Percentiles rank a stretch among this genome's conserved stretches.
phyloP scores from a whole-genome alignment of 345 rosid species.

The Firmiana major region DNA sequence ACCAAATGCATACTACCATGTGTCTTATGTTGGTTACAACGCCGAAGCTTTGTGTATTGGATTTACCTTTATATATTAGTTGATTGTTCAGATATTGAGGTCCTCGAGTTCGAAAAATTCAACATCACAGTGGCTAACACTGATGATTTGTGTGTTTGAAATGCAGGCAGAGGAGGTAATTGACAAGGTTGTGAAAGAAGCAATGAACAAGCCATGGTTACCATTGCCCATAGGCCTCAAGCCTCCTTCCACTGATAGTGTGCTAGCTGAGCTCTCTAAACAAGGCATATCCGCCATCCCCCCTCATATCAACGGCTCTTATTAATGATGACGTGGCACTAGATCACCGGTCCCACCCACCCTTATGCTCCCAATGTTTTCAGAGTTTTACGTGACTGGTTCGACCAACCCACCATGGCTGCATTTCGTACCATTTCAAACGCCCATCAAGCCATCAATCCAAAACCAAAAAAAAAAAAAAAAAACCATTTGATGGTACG shows the following conservation, averaged over 20 bases:
- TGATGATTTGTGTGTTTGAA: neutral
- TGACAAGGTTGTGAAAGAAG: conserved; percentile 80
- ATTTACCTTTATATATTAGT: too few species aligned
- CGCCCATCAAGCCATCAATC: neutral
- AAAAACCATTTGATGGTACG: neutral
- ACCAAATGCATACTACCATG: neutral
- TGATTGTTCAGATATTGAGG: neutral
- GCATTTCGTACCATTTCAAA: neutral
- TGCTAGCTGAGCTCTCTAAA: conserved; percentile 75
- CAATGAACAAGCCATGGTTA: conserved; percentile 84
- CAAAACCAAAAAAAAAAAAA: neutral
- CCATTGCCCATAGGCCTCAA: conserved; percentile 88
- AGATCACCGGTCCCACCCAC: neutral
- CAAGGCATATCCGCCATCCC: conserved; percentile 74
- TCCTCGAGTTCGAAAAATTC: neutral
- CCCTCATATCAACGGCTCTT: conserved; percentile 33
- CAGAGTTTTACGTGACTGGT: neutral
- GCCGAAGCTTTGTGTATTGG: too few species aligned
- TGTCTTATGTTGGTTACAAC: neutral
- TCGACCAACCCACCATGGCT: neutral
- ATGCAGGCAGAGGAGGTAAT: conserved; percentile 75
- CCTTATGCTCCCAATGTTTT: neutral
- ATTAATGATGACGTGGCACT: conserved; percentile 26
- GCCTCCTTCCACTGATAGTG: conserved; percentile 74
- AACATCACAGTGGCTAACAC: neutral